phyloP scores from a whole-genome alignment of 257 asterid species.

The Nicotiana benthamiana region DNA sequence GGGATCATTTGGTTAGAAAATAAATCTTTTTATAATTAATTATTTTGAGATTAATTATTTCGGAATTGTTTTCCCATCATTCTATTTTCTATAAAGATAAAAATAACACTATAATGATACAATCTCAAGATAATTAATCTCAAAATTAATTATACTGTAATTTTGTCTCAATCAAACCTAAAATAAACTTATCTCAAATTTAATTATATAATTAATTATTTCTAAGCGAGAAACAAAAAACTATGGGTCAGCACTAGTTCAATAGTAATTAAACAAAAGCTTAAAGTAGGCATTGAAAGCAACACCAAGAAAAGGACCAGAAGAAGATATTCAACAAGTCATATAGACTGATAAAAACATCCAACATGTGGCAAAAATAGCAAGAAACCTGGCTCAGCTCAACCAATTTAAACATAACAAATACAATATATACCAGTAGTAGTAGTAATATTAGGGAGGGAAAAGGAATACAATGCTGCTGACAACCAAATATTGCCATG shows the following conservation, averaged over 20 bases:
- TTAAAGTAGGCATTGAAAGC: constrained; percentile 12
- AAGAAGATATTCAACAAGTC: constrained; percentile 8
- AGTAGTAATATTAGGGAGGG: background rate
- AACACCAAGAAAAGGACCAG: background rate
- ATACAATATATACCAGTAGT: background rate
- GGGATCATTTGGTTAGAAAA: no score
- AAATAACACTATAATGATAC: no score
- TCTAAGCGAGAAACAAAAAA: no score
- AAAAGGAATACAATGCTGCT: background rate
- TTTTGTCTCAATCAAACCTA: no score
- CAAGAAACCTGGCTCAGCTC: constrained; percentile 11
- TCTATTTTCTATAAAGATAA: no score
- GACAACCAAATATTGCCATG: constrained; percentile 7
- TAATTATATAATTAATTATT: no score
- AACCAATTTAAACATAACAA: background rate
- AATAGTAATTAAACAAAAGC: background rate
- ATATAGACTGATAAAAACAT: constrained; percentile 9
- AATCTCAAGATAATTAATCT: no score
- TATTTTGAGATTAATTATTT: no score
- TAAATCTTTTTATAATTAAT: no score
- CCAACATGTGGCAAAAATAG: constrained; percentile 20
- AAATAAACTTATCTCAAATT: no score
- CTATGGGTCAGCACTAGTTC: background rate
- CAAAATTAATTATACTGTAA: no score
- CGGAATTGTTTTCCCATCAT: no score